These are phyloP conservation scores for Rhododendron vialii DNA, from an alignment of 148 eudicot genomes.

Conservation along the genomic window DNA sequence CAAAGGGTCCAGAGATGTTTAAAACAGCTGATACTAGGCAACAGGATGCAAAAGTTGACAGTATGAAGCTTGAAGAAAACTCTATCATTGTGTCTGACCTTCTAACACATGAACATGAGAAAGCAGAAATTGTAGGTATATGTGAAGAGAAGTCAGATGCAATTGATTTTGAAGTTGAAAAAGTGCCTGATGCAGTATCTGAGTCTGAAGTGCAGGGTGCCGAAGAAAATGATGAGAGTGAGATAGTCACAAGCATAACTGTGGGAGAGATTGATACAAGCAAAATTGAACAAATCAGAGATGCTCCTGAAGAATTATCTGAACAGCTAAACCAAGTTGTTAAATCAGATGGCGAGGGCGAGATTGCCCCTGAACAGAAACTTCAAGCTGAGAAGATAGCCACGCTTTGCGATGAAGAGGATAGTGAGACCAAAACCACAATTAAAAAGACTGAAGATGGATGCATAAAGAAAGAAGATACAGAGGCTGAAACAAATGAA, in stretches of 20 bases:
- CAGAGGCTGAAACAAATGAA: not conserved
- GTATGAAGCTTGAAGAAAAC: constrained; percentile 4
- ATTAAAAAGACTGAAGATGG: not conserved
- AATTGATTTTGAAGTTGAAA: constrained; percentile 9
- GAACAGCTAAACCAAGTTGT: not conserved
- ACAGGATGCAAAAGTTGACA: constrained; percentile 6
- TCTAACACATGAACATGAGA: constrained; percentile 4
- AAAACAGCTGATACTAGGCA: not conserved
- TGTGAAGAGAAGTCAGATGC: constrained; percentile 5
- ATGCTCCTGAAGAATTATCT: not conserved
- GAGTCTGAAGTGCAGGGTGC: not conserved
- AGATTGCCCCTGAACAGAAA: not conserved
- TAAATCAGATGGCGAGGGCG: not conserved
- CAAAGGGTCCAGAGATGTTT: not conserved
- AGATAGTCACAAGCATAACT: not conserved
- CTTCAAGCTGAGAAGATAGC: not conserved
- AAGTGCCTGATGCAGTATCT: not conserved
- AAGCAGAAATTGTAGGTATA: not conserved
- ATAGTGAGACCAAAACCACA: not conserved
- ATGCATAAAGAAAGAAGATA: constrained; percentile 2
- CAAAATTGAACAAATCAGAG: not conserved
- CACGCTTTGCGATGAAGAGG: not conserved
- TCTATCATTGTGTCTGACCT: constrained; percentile 4
- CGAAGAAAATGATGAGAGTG: constrained; percentile 1
- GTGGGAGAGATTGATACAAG: constrained; percentile 7